Evolutionary conservation across 1,284 basidiomycete genomes (phyloP).

Genomic region (Cutaneotrichosporon cavernicola): DNA sequence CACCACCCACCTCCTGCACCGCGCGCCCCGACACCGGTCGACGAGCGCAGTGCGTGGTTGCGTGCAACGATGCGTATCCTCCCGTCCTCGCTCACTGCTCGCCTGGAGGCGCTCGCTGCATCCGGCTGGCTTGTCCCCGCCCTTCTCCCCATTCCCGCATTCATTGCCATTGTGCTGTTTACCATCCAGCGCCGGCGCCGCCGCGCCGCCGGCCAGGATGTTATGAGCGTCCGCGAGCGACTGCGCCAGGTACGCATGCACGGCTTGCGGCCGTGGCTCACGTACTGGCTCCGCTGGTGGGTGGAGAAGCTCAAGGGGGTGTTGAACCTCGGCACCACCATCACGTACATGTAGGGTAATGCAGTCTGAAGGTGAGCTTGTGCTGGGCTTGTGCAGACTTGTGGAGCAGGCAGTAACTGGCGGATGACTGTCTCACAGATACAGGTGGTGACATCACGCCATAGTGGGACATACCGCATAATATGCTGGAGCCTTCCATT

Average conservation of each 20-base stretch:
- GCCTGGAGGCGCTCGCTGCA: slow-evolving; percentile 18
- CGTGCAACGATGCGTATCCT: slow-evolving; percentile 15
- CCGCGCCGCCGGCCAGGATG: slow-evolving; percentile 1
- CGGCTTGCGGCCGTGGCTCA: slow-evolving; percentile 29
- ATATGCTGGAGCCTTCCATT: neutral
- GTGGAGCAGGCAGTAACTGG: no score
- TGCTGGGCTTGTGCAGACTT: no score
- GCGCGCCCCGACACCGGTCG: neutral
- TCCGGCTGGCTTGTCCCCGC: slow-evolving; percentile 18
- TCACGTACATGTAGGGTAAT: slow-evolving; percentile 43
- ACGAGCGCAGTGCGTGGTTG: neutral
- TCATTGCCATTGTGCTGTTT: slow-evolving; percentile 17
- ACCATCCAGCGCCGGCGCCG: slow-evolving; percentile 17
- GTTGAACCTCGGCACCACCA: slow-evolving; percentile 49
- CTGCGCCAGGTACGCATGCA: slow-evolving; percentile 21
- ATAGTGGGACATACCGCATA: neutral
- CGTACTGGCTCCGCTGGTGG: slow-evolving; percentile 45
- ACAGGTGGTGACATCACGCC: neutral
- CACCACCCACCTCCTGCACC: neutral
- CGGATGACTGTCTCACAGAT: neutral
- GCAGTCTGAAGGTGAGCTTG: neutral
- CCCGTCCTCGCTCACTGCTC: slow-evolving; percentile 12
- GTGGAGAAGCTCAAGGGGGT: slow-evolving; percentile 41
- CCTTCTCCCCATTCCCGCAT: slow-evolving; percentile 18
- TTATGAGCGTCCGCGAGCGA: slow-evolving; percentile 20